Evolutionary conservation across 2,329 filamentous ascomycete species (phyloP), one percentile per base, ranked within the genome.

Genomic region (Zalaria sp.): DNA sequence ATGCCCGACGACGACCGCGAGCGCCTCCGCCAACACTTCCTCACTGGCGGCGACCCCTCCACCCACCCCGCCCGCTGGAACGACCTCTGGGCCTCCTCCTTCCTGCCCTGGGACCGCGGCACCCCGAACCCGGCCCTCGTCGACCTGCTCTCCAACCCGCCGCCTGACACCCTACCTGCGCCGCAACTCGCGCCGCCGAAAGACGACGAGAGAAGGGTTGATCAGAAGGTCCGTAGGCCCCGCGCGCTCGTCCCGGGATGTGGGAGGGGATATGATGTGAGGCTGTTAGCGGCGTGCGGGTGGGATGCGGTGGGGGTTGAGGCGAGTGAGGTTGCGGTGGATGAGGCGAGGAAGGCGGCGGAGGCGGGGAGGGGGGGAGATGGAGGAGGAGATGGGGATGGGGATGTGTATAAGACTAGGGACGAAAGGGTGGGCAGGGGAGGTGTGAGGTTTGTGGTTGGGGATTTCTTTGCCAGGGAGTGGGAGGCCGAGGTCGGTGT

Each of bases 301-400:
- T 91, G 83, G 57, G 81, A 93, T 60, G 77, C 78, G 1, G 79
- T 75, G 52, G 87, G 84, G 0, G 62, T 93, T 2, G 86, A 93
- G 55, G 71, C 73, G 42, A 79, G 77, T 36, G 53, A 65, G 5
- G 64, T 61, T 11, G 76, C 67, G 5, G 52, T 63, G 5, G 58
- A 66, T 7, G 63, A 63, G 29, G 75, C 74, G 2, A 54, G 60
- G 42, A 60, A 64, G 48, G 69, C 68, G 34, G 58, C 66, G 45
- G 35, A 54, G 55, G 35, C 51, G 50, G 35, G 53, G 46, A 4
- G 57, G 47, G 32, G 47, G 51, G 37, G 64, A 58, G n/a, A 54
- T 59, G 31, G 60, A 59, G 34, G 40, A 42, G 18, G 46, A 4
- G 57, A 47, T 31, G 47, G 51, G 37, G 64, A 58, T n/a, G 54